These are phyloP conservation scores for Ceriops zippeliana DNA, from an alignment of 345 rosid genomes.

Conservation along the genomic window DNA sequence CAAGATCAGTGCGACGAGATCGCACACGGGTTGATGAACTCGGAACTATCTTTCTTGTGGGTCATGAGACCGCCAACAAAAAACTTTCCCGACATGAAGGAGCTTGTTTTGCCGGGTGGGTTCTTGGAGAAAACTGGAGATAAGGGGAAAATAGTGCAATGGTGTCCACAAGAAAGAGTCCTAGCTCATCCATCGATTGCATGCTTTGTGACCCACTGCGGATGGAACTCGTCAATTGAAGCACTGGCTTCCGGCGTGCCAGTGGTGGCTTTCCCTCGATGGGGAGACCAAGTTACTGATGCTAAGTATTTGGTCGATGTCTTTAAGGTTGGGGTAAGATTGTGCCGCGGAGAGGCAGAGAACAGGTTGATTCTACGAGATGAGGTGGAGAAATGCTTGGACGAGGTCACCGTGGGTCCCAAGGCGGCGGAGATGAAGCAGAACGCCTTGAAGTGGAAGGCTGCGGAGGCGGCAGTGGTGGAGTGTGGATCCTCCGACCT, in stretches of 20 bases:
- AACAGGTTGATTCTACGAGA: slow-evolving; percentile 51
- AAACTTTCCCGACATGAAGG: slow-evolving; percentile 20
- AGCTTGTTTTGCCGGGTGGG: slow-evolving; percentile 55
- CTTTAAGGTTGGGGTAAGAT: slow-evolving; percentile 56
- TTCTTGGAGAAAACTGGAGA: slow-evolving; percentile 51
- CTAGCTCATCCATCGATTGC: slow-evolving; percentile 62
- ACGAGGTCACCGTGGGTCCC: slow-evolving; percentile 49
- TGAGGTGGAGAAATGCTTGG: slow-evolving; percentile 61
- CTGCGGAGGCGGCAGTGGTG: slow-evolving; percentile 65
- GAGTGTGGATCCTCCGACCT: slow-evolving; percentile 70
- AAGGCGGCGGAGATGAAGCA: slow-evolving; percentile 50
- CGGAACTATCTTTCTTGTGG: slow-evolving; percentile 67
- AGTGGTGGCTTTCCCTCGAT: slow-evolving; percentile 64
- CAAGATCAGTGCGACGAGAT: slow-evolving; percentile 76
- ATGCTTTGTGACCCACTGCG: slow-evolving; percentile 80
- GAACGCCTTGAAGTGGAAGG: slow-evolving; percentile 66
- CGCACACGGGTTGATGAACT: slow-evolving; percentile 54
- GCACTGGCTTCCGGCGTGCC: slow-evolving; percentile 63
- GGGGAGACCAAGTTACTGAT: slow-evolving; percentile 85
- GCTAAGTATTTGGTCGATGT: slow-evolving; percentile 64
- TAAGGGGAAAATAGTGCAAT: slow-evolving; percentile 53
- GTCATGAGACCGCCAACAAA: slow-evolving; percentile 43
- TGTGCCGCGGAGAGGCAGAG: slow-evolving; percentile 65
- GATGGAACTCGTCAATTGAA: slow-evolving; percentile 91
- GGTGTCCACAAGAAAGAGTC: slow-evolving; percentile 83